A percentile compares a stretch with the other conserved stretches of the same genome.
These are phyloP conservation scores for Coemansia sp. DNA, from an alignment of 192 early-diverging fungal genomes.

Conservation along the genomic window DNA sequence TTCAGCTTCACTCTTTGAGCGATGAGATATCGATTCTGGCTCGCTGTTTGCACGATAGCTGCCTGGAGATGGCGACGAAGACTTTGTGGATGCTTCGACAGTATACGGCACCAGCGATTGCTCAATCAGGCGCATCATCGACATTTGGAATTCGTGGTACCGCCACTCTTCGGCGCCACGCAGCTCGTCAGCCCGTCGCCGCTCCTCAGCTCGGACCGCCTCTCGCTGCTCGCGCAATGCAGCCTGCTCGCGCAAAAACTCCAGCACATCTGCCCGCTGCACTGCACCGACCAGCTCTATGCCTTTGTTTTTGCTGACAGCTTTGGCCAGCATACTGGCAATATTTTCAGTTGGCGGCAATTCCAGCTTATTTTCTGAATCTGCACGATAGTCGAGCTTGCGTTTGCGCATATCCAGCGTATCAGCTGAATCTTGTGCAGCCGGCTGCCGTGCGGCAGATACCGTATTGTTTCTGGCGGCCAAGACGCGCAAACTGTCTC, in stretches of 20 bases:
- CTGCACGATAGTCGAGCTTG: not conserved
- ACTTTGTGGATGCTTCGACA: not conserved
- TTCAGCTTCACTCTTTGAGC: not conserved
- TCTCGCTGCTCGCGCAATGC: constrained; percentile 36
- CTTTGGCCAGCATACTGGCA: constrained; percentile 1
- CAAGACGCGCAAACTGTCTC: constrained; percentile 6
- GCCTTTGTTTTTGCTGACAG: not conserved
- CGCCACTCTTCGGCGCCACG: constrained; percentile 47
- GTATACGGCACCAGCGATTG: constrained; percentile 26
- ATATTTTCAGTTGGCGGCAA: not conserved
- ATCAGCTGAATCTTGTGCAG: not conserved
- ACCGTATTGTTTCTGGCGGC: not conserved
- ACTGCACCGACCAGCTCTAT: constrained; percentile 34
- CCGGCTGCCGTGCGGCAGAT: not conserved
- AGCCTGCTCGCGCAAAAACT: constrained; percentile 41
- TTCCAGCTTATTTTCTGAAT: too few species aligned
- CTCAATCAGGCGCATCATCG: constrained; percentile 36
- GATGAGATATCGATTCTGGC: too few species aligned
- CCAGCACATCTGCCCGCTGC: constrained; percentile 31
- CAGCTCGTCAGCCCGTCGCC: constrained; percentile 31
- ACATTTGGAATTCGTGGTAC: constrained; percentile 55
- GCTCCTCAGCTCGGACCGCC: constrained; percentile 27
- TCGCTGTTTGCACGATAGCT: too few species aligned
- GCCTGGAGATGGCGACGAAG: too few species aligned
- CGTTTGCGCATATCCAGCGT: not conserved